A percentile compares a stretch with the other conserved stretches of the same genome.
Evolutionary conservation across 2,329 filamentous ascomycete genomes (phyloP).

Genomic region (Helotiales sp.): DNA sequence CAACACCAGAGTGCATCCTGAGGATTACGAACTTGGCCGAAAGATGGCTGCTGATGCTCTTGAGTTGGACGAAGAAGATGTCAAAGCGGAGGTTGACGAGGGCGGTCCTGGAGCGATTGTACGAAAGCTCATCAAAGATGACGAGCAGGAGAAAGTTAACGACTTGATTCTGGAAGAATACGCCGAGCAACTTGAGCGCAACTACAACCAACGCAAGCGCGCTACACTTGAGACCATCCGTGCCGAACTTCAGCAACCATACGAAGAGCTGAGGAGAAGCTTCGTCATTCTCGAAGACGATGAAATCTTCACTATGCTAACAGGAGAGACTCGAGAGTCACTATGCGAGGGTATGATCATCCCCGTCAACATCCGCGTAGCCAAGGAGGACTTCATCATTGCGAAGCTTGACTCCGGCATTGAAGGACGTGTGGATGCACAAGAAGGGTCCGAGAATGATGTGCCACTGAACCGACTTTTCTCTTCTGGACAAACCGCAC

Average conservation of each 20-base stretch:
- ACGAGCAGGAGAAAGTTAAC: constrained; percentile 92
- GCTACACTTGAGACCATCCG: constrained; percentile 96
- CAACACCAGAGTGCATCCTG: constrained; percentile 94
- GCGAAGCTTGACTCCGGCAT: constrained; percentile 93
- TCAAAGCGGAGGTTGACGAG: constrained; percentile 90
- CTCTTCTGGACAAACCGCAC: constrained; percentile 77
- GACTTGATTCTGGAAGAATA: constrained; percentile 96
- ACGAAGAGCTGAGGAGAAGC: constrained; percentile 86
- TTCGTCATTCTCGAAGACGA: constrained; percentile 70
- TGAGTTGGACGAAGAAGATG: constrained; percentile 95
- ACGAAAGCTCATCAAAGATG: constrained; percentile 90
- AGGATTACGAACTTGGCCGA: constrained; percentile 95
- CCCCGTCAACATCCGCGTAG: constrained; percentile 81
- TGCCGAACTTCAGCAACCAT: constrained; percentile 87
- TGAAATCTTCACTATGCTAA: constrained; percentile 94
- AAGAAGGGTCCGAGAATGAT: constrained; percentile 73
- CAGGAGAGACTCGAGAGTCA: constrained; percentile 84
- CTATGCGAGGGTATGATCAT: constrained; percentile 90
- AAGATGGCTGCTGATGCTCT: constrained; percentile 98
- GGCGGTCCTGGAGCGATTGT: constrained; percentile 89
- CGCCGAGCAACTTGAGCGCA: constrained; percentile 88
- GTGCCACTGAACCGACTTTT: constrained; percentile 72
- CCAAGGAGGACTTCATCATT: constrained; percentile 90
- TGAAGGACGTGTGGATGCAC: constrained; percentile 81
- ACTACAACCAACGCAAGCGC: constrained; percentile 91